Evolutionary conservation across 345 rosid genomes (phyloP).

Genomic region (Eucalyptus cladocalyx): DNA sequence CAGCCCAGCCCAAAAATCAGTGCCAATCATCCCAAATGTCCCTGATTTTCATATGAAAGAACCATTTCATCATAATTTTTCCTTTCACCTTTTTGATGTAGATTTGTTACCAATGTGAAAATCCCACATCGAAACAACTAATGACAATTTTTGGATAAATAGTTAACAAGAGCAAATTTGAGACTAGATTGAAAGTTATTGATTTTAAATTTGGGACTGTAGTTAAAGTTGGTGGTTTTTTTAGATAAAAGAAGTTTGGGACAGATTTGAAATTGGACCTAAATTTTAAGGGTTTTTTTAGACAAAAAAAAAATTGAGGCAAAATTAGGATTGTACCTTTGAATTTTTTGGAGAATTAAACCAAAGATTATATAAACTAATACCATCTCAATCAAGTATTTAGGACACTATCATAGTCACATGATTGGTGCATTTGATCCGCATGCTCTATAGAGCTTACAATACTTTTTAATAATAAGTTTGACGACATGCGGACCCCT

Average conservation of each 20-base stretch:
- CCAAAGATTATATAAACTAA: background rate
- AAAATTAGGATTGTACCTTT: background rate
- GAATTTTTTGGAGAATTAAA: background rate
- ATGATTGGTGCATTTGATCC: background rate
- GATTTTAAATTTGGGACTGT: background rate
- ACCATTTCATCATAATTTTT: background rate
- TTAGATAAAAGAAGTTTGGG: background rate
- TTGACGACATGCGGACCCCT: no score
- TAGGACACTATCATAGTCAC: background rate
- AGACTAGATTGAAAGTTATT: background rate
- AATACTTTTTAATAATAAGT: background rate
- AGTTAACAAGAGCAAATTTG: background rate
- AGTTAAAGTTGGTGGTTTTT: background rate
- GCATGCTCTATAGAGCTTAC: background rate
- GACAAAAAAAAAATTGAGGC: background rate
- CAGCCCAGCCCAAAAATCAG: background rate
- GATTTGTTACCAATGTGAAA: background rate
- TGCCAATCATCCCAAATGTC: background rate
- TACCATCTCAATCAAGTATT: background rate
- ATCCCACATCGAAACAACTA: background rate
- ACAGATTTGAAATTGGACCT: background rate
- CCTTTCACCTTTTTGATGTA: background rate
- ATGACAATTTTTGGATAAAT: background rate
- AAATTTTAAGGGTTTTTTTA: background rate
- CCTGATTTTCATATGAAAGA: background rate